These are phyloP conservation scores for Albophoma yamanashiensis DNA, from an alignment of 2,329 filamentous ascomycete species.

Conservation along the genomic window DNA sequence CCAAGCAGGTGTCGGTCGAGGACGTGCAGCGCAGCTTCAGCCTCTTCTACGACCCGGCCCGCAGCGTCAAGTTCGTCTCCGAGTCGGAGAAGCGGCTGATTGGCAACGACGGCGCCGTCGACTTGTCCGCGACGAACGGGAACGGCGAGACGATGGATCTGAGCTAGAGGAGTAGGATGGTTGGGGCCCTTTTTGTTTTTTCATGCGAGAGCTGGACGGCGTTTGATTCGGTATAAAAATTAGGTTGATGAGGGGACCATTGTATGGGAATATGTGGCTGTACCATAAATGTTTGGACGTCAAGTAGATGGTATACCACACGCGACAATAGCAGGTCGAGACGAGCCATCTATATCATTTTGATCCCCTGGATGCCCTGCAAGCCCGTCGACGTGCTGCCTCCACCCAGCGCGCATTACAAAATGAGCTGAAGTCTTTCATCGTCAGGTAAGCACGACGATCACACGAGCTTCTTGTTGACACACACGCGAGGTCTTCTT, in stretches of 20 bases:
- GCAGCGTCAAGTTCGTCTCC: conserved; percentile 82
- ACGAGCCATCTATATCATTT: neutral
- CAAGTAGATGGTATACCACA: neutral
- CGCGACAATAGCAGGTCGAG: neutral
- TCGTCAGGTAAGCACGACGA: neutral
- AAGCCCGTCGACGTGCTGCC: neutral
- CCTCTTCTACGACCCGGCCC: conserved; percentile 81
- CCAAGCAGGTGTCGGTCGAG: conserved; percentile 71
- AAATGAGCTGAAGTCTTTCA: neutral
- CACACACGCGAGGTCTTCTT: too few species aligned
- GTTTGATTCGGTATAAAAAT: conserved; percentile 12
- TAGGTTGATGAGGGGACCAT: neutral
- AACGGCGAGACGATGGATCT: conserved; percentile 38
- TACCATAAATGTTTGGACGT: conserved; percentile 13
- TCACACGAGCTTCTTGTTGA: too few species aligned
- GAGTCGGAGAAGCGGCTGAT: conserved; percentile 92
- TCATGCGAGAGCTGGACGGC: conserved; percentile 15
- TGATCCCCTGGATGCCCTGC: neutral
- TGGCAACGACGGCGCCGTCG: conserved; percentile 72
- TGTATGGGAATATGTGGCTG: conserved; percentile 15
- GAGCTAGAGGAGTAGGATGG: conserved; percentile 20
- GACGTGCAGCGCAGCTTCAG: conserved; percentile 91
- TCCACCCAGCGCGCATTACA: neutral
- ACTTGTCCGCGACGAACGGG: conserved; percentile 42
- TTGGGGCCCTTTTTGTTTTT: neutral